These are phyloP conservation scores for Zygotorulaspora florentina DNA, from an alignment of 805 yeast genomes.

Conservation along the genomic window DNA sequence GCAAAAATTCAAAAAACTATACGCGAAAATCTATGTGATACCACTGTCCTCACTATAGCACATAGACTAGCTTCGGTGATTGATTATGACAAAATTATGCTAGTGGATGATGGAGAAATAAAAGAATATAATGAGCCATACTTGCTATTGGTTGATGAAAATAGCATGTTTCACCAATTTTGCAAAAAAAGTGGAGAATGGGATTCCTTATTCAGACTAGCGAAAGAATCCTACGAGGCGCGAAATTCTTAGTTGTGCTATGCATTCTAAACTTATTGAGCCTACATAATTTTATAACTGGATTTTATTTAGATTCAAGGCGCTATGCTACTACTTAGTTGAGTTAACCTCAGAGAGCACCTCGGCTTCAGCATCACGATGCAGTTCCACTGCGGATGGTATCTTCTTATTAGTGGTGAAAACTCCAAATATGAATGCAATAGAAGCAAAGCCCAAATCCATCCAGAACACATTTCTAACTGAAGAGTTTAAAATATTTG, in stretches of 20 bases:
- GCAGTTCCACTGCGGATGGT: background rate
- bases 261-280: no score
- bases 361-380: no score
- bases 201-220: constrained; percentile 64
- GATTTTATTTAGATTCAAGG: no score
- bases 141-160: constrained; percentile 47
- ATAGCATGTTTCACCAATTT: constrained; percentile 61
- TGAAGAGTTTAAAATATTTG: constrained; percentile 14
- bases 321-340: no score
- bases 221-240: constrained; percentile 54
- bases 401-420: constrained; percentile 19
- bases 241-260: background rate
- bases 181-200: constrained; percentile 88
- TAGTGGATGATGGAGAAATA: constrained; percentile 74
- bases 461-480: constrained; percentile 23
- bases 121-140: constrained; percentile 72
- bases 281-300: no score
- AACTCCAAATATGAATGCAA: constrained; percentile 17
- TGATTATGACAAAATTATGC: constrained; percentile 77
- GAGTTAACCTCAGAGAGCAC: no score
- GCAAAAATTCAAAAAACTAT: constrained; percentile 74
- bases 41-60: constrained; percentile 79
- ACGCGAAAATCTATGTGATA: constrained; percentile 63
- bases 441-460: constrained; percentile 18
- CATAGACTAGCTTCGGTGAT: constrained; percentile 80